Conservation (phyloP, 441 rosid genomes). For the Gossypium aridum region DNA sequence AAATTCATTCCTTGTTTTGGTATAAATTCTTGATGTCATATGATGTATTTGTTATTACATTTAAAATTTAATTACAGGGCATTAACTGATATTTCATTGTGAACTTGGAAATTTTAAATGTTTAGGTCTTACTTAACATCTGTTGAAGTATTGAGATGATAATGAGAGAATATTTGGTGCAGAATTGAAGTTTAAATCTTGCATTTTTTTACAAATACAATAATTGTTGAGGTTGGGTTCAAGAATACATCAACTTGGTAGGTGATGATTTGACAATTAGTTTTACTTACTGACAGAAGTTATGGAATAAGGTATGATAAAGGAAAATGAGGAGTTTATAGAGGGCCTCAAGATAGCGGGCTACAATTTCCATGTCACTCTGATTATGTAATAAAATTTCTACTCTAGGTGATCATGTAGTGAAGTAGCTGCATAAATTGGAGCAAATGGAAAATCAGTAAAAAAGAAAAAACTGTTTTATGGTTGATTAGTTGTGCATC, state of each 20-base stretch:
- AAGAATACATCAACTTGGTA: background rate
- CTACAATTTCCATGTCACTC: background rate
- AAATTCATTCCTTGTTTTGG: background rate
- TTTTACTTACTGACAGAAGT: background rate
- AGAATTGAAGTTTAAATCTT: background rate
- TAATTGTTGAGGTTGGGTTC: background rate
- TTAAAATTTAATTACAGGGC: background rate
- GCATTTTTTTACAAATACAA: background rate
- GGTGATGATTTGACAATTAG: background rate
- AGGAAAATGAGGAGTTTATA: background rate
- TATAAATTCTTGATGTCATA: background rate
- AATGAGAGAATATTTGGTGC: background rate
- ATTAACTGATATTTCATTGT: background rate
- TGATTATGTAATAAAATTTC: background rate
- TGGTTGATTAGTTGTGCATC: background rate
- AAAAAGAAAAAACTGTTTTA: background rate
- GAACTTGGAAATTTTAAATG: background rate
- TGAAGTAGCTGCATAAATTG: constrained; percentile 1
- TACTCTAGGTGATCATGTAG: background rate
- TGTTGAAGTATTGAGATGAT: background rate
- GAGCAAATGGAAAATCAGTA: background rate
- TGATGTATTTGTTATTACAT: background rate
- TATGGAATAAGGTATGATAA: background rate
- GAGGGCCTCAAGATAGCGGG: background rate
- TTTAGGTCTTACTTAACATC: background rate